A percentile compares a stretch with the other conserved stretches of the same genome.
Conservation (phyloP, 2,329 filamentous ascomycete genomes). For the Mycosphaerella arachidis region DNA sequence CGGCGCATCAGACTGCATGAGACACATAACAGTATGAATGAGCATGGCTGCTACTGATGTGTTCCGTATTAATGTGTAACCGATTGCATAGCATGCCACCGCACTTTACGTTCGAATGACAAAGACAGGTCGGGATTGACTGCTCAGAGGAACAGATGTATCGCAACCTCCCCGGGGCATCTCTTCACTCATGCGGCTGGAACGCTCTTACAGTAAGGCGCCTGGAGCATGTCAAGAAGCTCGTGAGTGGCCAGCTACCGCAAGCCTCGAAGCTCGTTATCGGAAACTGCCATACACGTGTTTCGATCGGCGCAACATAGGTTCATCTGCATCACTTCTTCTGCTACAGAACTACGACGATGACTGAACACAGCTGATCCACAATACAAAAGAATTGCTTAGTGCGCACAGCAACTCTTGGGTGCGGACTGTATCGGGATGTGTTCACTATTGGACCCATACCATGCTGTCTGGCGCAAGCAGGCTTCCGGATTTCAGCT, state of each 20-base stretch:
- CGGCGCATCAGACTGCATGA: constrained; percentile 6
- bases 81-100: neutral
- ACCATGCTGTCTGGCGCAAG: neutral
- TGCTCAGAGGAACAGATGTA: neutral
- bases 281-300: neutral
- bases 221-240: neutral
- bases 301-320: neutral
- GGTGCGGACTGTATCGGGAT: neutral
- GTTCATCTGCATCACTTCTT: neutral
- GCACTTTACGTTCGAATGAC: neutral
- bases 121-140: neutral
- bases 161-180: neutral
- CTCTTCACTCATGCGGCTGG: neutral
- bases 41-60: neutral
- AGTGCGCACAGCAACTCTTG: neutral
- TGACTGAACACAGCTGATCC: neutral
- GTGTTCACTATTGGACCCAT: neutral
- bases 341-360: neutral
- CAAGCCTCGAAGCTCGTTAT: neutral
- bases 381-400: neutral
- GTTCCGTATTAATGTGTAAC: neutral
- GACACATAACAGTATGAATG: constrained; percentile 1
- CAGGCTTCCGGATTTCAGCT: neutral
- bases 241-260: neutral
- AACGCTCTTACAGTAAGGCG: neutral